phyloP scores from a whole-genome alignment of 805 yeast species.

The Candida orba region DNA sequence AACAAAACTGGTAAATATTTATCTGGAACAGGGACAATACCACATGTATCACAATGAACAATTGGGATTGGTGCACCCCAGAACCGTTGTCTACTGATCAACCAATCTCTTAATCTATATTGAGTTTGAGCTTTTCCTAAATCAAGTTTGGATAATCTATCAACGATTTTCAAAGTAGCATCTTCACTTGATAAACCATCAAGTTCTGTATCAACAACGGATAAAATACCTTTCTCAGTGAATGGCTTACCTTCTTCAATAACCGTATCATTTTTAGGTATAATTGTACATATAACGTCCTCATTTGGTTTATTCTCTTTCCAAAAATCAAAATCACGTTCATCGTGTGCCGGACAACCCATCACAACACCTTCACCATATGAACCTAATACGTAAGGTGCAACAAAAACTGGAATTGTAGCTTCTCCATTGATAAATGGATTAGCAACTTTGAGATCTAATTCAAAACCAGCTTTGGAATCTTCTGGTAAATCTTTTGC shows the following conservation, averaged over 20 bases:
- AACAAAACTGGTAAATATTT: constrained; percentile 74
- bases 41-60: constrained; percentile 79
- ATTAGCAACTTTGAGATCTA: constrained; percentile 41
- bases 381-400: constrained; percentile 79
- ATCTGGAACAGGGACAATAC: constrained; percentile 89
- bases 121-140: constrained; percentile 45
- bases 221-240: constrained; percentile 41
- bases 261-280: constrained; percentile 8
- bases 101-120: constrained; percentile 83
- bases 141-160: constrained; percentile 30
- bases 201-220: constrained; percentile 39
- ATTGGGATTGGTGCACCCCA: constrained; percentile 99
- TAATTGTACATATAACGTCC: constrained; percentile 13
- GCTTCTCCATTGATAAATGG: constrained; percentile 45
- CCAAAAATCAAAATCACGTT: constrained; percentile 83
- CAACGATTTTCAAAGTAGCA: constrained; percentile 44
- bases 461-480: constrained; percentile 53
- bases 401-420: constrained; percentile 70
- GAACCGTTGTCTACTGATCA: constrained; percentile 87
- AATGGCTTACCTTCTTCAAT: constrained; percentile 26
- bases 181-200: constrained; percentile 41
- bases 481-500: constrained; percentile 34
- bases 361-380: constrained; percentile 94
- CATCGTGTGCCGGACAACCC: constrained; percentile 97
- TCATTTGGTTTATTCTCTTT: constrained; percentile 41